These are phyloP conservation scores for Chaetomiaceae sp. DNA, from an alignment of 2,329 filamentous ascomycete genomes.

Conservation along the genomic window DNA sequence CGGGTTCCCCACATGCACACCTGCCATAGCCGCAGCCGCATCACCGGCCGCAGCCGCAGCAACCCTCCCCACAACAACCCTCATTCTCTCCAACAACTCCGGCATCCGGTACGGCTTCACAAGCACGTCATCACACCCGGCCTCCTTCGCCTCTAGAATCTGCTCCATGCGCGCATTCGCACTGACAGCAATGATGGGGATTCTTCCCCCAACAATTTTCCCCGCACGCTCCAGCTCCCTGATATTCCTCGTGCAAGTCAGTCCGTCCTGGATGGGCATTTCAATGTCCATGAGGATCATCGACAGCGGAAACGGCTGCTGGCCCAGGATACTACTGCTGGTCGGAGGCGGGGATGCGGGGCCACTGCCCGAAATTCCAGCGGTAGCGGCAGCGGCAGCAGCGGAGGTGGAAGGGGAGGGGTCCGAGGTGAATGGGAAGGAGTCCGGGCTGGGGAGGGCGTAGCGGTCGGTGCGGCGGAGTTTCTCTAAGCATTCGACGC, in stretches of 20 bases:
- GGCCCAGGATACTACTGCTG: neutral
- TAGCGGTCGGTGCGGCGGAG: slow-evolving; percentile 34
- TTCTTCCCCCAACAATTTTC: slow-evolving; percentile 46
- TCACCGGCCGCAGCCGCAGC: neutral
- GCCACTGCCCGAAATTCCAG: too few species aligned
- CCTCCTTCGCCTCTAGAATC: slow-evolving; percentile 46
- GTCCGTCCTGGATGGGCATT: slow-evolving; percentile 70
- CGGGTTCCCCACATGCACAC: neutral
- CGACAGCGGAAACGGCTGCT: slow-evolving; percentile 41
- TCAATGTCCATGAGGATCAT: slow-evolving; percentile 73
- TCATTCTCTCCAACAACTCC: slow-evolving; percentile 58
- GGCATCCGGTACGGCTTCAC: slow-evolving; percentile 67
- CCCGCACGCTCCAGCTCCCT: slow-evolving; percentile 55
- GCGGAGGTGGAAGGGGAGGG: neutral
- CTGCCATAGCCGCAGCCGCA: neutral
- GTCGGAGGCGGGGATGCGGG: neutral
- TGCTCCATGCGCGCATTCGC: slow-evolving; percentile 65
- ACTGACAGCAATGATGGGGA: slow-evolving; percentile 63
- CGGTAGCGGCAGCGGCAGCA: too few species aligned
- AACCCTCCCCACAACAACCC: slow-evolving; percentile 38
- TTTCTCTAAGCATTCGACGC: slow-evolving; percentile 51
- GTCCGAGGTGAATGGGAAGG: neutral
- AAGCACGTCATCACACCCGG: slow-evolving; percentile 60
- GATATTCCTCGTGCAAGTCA: slow-evolving; percentile 62
- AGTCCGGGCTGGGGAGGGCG: neutral